Conservation (phyloP, 257 asterid species). For the Gentiana macrophylla region DNA sequence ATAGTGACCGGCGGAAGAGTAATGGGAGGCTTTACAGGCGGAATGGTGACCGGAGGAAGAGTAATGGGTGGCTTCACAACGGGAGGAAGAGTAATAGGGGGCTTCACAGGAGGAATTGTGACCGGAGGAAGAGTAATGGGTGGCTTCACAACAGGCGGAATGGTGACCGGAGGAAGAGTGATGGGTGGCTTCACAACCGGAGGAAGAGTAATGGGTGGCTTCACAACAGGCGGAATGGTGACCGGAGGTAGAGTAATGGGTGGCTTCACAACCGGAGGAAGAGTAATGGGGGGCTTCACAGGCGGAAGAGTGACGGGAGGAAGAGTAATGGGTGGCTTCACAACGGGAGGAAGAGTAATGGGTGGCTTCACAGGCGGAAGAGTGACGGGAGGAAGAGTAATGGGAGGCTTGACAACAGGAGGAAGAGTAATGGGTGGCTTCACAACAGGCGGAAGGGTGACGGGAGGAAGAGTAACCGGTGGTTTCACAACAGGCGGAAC, state of each 20-base stretch:
- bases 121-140: neutral
- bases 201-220: no score
- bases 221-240: no score
- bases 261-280: no score
- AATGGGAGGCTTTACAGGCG: conserved; percentile 7
- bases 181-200: no score
- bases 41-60: neutral
- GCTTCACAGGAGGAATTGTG: no score
- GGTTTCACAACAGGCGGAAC: neutral
- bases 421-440: neutral
- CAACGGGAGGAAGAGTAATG: neutral
- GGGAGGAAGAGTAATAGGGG: no score
- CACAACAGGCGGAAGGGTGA: no score
- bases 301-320: conserved; percentile 15
- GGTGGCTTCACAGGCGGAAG: conserved; percentile 10
- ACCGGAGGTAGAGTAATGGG: no score
- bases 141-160: conserved; percentile 14
- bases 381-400: conserved; percentile 3
- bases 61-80: no score
- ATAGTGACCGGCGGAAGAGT: conserved; percentile 10
- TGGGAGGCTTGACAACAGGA: neutral
- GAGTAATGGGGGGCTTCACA: neutral
- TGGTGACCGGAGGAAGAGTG: neutral
- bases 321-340: neutral
- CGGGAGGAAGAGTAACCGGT: neutral